A percentile compares a stretch with the other conserved stretches of the same genome.
phyloP scores from a whole-genome alignment of 768 basidiomycete species.

The Lactarius hengduanensis region DNA sequence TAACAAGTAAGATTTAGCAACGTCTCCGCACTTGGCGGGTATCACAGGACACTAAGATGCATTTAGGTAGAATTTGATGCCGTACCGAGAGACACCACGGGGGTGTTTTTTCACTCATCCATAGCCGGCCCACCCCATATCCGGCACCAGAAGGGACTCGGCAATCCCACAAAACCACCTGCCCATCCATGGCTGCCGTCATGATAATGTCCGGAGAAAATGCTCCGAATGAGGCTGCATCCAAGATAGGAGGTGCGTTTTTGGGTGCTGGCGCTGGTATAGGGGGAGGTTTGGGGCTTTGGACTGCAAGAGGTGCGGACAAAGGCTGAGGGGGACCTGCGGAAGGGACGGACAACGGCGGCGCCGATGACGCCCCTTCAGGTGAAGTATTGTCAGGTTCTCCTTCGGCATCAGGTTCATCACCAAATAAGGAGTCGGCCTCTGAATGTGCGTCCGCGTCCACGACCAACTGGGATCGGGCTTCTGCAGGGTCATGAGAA shows the following conservation, averaged over 20 bases:
- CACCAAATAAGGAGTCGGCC: constrained; percentile 87
- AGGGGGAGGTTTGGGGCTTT: constrained; percentile 62
- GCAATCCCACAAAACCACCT: constrained; percentile 89
- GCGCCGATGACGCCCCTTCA: constrained; percentile 7
- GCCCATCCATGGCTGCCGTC: constrained; percentile 90
- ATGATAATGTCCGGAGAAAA: constrained; percentile 84
- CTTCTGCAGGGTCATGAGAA: constrained; percentile 17
- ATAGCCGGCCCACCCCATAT: constrained; percentile 76
- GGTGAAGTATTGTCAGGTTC: constrained; percentile 35
- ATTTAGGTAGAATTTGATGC: constrained; percentile 23
- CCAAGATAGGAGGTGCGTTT: constrained; percentile 73
- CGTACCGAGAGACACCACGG: constrained; percentile 95
- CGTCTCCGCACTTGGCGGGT: background rate
- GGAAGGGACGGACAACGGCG: constrained; percentile 20
- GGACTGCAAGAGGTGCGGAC: constrained; percentile 26
- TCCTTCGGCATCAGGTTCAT: constrained; percentile 67
- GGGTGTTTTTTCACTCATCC: constrained; percentile 89
- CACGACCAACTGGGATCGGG: constrained; percentile 17
- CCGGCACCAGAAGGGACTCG: constrained; percentile 57
- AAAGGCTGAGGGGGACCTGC: constrained; percentile 22
- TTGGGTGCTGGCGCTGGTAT: constrained; percentile 52
- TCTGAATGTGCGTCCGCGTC: constrained; percentile 70
- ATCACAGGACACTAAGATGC: constrained; percentile 21
- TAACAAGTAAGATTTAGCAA: constrained; percentile 36
- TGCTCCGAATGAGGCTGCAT: constrained; percentile 53